Evolutionary conservation across 2,329 filamentous ascomycete genomes (phyloP), one percentile per base, ranked within the genome.

Genomic region (Chaetomiaceae sp.): DNA sequence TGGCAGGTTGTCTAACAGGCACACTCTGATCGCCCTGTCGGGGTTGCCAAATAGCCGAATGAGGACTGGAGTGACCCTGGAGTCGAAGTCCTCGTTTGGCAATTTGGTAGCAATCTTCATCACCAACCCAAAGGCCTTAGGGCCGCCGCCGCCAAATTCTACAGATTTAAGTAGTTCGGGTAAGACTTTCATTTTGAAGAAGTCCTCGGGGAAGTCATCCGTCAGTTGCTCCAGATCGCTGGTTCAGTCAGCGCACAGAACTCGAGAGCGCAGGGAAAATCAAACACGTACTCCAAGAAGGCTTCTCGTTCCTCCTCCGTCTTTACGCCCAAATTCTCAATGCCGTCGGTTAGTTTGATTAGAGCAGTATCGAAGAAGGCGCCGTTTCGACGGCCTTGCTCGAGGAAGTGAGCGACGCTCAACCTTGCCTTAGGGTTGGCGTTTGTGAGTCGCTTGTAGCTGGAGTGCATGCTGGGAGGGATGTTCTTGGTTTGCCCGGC

Each of bases 111-210:
- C 82, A 57, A 98, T 96, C 61, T 95, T 95, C 72, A 97, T 81
- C 33, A 95, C 87, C 1, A 95, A 82, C 1, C 76, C 71, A 49
- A 98, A 86, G 0, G 95, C 90, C 61, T 95, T 94, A 0, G 91
- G 87, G 0, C 93, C 93, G 22, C 93, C 93, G 10, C 91, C 93
- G 7, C 93, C 93, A 64, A 96, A 98, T 60, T 98, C 93, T n/a
- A 97, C 89, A 0, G 90, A 95, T 62, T 97, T 98, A n/a, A 98
- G 75, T 24, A 98, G 72, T 62, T 98, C 93, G 0, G 93, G 93
- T 8, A 98, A 74, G 3, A 98, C 82, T 61, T 97, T 98, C 76
- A 95, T 86, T 63, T 94, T 95, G 74, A 97, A 95, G 65, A 95
- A 98, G 49, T 97, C 93, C 61, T 96, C 91, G 0, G 93, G 93